Evolutionary conservation across 352 stramenopile genomes (phyloP).

Genomic region (Phytophthora tentaculata): DNA sequence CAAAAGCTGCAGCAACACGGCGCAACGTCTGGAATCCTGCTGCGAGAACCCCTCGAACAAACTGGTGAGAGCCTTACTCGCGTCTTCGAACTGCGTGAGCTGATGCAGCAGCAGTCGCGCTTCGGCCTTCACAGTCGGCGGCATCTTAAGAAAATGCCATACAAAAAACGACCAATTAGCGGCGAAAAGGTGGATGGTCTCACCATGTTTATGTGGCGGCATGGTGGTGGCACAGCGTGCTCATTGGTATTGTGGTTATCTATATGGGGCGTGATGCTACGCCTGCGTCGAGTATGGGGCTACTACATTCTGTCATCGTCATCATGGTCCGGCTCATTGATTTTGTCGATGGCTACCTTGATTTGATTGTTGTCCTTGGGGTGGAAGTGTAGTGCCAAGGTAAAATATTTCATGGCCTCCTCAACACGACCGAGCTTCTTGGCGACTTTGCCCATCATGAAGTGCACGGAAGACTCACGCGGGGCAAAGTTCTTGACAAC

Average conservation of each 20-base stretch:
- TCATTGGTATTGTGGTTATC: slow-evolving; percentile 25
- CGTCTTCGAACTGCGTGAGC: slow-evolving; percentile 70
- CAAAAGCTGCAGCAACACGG: slow-evolving; percentile 52
- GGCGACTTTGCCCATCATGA: slow-evolving; percentile 96
- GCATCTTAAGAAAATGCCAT: slow-evolving; percentile 20
- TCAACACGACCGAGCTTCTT: slow-evolving; percentile 90
- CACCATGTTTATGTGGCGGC: slow-evolving; percentile 27
- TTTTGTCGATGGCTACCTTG: slow-evolving; percentile 95
- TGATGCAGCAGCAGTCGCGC: slow-evolving; percentile 51
- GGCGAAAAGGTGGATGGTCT: slow-evolving; percentile 4
- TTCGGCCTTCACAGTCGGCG: slow-evolving; percentile 33
- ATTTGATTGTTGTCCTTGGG: slow-evolving; percentile 98
- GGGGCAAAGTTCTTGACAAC: slow-evolving; percentile 93
- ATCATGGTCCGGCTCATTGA: slow-evolving; percentile 74
- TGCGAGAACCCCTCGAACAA: slow-evolving; percentile 50
- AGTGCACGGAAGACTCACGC: slow-evolving; percentile 96
- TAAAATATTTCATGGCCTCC: slow-evolving; percentile 96
- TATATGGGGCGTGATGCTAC: slow-evolving; percentile 22
- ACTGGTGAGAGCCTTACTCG: slow-evolving; percentile 45
- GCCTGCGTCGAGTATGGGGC: background rate
- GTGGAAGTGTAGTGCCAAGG: slow-evolving; percentile 96
- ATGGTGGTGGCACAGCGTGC: background rate
- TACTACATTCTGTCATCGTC: slow-evolving; percentile 59
- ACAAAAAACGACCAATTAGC: slow-evolving; percentile 21
- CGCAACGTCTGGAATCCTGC: slow-evolving; percentile 19